Evolutionary conservation across 1,284 basidiomycete genomes (phyloP).

Genomic region (Ceraceosorus guamensis): DNA sequence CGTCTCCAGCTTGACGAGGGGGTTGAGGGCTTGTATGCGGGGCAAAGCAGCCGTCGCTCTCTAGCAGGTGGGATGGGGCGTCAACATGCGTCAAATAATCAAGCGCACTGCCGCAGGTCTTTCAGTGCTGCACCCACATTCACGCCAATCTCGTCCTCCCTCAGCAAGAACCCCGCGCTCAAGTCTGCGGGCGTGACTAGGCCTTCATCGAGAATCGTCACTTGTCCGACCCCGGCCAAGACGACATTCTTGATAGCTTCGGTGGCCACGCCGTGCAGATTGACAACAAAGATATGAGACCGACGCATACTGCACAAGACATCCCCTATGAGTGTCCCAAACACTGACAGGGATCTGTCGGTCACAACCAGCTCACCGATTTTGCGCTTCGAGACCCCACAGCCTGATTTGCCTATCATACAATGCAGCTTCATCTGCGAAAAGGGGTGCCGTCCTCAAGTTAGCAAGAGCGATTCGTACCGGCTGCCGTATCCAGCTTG

Average conservation of each 20-base stretch:
- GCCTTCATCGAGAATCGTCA: slow-evolving; percentile 56
- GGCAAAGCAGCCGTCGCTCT: slow-evolving; percentile 73
- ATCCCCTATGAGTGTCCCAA: too few species aligned
- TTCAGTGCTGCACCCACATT: slow-evolving; percentile 5
- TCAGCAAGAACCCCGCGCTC: slow-evolving; percentile 84
- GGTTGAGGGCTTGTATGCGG: slow-evolving; percentile 81
- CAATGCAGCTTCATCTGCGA: slow-evolving; percentile 68
- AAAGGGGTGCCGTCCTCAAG: too few species aligned
- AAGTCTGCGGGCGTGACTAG: slow-evolving; percentile 60
- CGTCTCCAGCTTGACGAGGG: slow-evolving; percentile 73
- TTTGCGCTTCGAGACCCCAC: slow-evolving; percentile 96
- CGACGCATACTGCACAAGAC: slow-evolving; percentile 14
- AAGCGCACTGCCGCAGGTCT: neutral
- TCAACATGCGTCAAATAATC: neutral
- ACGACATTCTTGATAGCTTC: slow-evolving; percentile 88
- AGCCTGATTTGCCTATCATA: slow-evolving; percentile 96
- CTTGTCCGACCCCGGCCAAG: slow-evolving; percentile 56
- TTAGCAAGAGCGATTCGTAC: too few species aligned
- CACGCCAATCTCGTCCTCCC: slow-evolving; percentile 77
- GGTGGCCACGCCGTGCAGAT: slow-evolving; percentile 77
- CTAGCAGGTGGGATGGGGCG: slow-evolving; percentile 54
- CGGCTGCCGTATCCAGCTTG: too few species aligned
- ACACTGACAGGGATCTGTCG: too few species aligned
- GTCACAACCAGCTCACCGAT: too few species aligned
- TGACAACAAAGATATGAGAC: slow-evolving; percentile 81